A percentile compares a stretch with the other conserved stretches of the same genome.
phyloP scores from a whole-genome alignment of 1,284 basidiomycete genomes.

The Neolentinus lepideus region DNA sequence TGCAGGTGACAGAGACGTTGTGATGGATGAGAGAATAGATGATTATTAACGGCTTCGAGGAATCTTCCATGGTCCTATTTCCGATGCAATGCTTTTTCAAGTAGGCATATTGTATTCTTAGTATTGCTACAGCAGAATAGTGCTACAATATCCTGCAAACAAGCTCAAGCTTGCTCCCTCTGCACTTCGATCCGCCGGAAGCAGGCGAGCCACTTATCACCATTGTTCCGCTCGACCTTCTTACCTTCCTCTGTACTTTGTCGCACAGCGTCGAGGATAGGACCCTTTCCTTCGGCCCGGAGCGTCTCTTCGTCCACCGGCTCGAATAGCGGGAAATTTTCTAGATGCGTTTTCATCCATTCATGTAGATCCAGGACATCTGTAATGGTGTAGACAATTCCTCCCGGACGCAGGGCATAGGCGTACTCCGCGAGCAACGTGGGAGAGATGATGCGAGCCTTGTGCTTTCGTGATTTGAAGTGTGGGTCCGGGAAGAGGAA shows the following conservation, averaged over 20 bases:
- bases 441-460: conserved; percentile 95
- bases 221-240: conserved; percentile 91
- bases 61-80: neutral
- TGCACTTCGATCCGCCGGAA: conserved; percentile 55
- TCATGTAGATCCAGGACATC: conserved; percentile 92
- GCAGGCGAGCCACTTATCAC: conserved; percentile 86
- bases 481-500: conserved; percentile 99
- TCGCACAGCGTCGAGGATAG: conserved; percentile 76
- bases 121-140: neutral
- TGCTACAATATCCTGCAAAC: neutral
- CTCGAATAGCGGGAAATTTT: conserved; percentile 84
- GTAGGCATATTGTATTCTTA: neutral
- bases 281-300: conserved; percentile 62
- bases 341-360: conserved; percentile 93
- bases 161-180: conserved; percentile 12
- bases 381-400: conserved; percentile 96
- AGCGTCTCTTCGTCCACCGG: conserved; percentile 70
- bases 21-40: conserved; percentile 17
- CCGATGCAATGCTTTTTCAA: neutral
- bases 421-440: conserved; percentile 94
- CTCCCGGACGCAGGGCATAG: conserved; percentile 85
- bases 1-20: conserved; percentile 17
- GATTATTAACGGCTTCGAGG: conserved; percentile 14
- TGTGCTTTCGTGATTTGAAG: conserved; percentile 98
- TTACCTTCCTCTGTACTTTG: conserved; percentile 92